Conservation (phyloP, 1,284 basidiomycete species). For the Earliella scabrosa region DNA sequence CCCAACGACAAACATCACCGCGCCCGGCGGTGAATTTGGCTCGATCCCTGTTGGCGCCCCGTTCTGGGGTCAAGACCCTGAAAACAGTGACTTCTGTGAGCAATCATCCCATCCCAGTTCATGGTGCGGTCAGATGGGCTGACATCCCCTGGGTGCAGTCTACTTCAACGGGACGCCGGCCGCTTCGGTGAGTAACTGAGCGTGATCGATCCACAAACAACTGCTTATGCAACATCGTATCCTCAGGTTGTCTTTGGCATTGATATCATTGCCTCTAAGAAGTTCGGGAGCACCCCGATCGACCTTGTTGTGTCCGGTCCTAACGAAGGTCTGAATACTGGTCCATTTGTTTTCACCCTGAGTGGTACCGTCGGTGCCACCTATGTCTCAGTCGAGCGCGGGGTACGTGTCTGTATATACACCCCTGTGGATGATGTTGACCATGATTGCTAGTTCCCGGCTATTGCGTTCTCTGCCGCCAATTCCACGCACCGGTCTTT, state of each 20-base stretch:
- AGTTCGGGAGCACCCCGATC: conserved; percentile 28
- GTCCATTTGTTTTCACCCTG: conserved; percentile 32
- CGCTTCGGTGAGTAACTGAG: conserved; percentile 22
- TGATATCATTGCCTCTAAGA: conserved; percentile 31
- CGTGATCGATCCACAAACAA: neutral
- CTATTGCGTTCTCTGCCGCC: conserved; percentile 34
- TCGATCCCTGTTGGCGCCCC: conserved; percentile 32
- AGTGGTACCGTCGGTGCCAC: conserved; percentile 36
- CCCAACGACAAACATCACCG: conserved; percentile 33
- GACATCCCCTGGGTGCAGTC: conserved; percentile 19
- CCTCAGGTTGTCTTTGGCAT: conserved; percentile 31
- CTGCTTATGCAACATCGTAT: conserved; percentile 7
- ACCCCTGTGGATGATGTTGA: neutral
- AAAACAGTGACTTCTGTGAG: conserved; percentile 31
- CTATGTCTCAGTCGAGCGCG: conserved; percentile 32
- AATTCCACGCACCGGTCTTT: conserved; percentile 35
- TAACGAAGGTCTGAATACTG: conserved; percentile 34
- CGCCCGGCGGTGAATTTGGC: conserved; percentile 34
- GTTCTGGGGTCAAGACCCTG: conserved; percentile 30
- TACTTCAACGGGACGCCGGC: conserved; percentile 37
- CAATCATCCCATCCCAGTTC: neutral
- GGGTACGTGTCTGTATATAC: conserved; percentile 17
- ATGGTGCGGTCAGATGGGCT: conserved; percentile 11
- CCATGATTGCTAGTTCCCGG: conserved; percentile 26
- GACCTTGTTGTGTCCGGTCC: conserved; percentile 35